Percentiles rank a stretch among this genome's conserved stretches.
phyloP scores from a whole-genome alignment of 2,329 filamentous ascomycete genomes.

The Fusarium brevicatenulatum region DNA sequence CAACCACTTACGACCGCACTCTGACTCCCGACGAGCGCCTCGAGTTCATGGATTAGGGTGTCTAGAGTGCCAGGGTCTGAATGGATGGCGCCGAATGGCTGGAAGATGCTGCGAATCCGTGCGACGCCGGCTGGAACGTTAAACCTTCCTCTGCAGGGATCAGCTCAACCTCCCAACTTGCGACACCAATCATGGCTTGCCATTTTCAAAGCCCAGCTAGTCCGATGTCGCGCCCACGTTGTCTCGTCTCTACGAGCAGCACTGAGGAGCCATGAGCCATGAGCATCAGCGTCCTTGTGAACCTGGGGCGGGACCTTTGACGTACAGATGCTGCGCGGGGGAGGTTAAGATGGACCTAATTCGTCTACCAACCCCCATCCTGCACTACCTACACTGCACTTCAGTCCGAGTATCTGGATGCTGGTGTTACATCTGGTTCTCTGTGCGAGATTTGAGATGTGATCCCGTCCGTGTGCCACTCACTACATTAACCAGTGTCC shows the following conservation, averaged over 20 bases:
- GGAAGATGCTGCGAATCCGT: constrained; percentile 39
- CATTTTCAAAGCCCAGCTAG: constrained; percentile 45
- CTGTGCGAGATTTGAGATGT: constrained; percentile 37
- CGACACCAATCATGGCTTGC: constrained; percentile 47
- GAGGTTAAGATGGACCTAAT: constrained; percentile 34
- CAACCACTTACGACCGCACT: constrained; percentile 42
- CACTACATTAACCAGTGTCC: constrained; percentile 21
- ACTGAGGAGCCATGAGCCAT: constrained; percentile 24
- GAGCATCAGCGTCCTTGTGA: constrained; percentile 14
- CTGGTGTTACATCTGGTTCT: constrained; percentile 31
- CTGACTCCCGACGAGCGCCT: constrained; percentile 24
- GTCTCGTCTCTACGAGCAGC: constrained; percentile 15
- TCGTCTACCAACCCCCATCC: constrained; percentile 35
- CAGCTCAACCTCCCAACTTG: constrained; percentile 30
- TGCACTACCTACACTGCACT: constrained; percentile 13
- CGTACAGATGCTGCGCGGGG: constrained; percentile 44
- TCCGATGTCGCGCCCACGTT: constrained; percentile 48
- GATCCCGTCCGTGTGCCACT: constrained; percentile 14
- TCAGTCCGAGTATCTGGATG: constrained; percentile 38
- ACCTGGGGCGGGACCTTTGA: constrained; percentile 39
- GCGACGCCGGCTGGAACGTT: constrained; percentile 44
- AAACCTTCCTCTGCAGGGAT: constrained; percentile 42
- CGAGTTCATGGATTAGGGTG: constrained; percentile 25
- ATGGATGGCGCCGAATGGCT: constrained; percentile 38
- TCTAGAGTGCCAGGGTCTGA: constrained; percentile 16